Base-by-base conservation (phyloP, 805 yeast species). In the Nakazawaea laoshanensis region DNA sequence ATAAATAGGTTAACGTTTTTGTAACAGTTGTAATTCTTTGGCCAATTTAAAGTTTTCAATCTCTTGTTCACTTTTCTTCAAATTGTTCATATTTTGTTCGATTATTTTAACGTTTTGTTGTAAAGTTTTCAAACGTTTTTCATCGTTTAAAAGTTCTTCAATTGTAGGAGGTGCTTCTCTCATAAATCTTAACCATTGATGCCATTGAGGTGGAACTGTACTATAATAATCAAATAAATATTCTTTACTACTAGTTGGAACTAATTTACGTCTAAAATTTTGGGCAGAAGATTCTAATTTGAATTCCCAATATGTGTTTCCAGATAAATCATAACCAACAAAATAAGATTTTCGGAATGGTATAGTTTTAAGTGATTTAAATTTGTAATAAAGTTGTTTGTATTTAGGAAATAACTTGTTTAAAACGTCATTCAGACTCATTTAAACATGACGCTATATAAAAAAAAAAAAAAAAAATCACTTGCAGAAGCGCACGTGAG, bases 261-360 rank as follows among this genome's bases (percentile, higher is more conserved):
- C 75, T 35, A 77, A 65, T 34, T 79, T 72, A 28, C 94, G 54
- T 30, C 94, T 58, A 38, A 77, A 62, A 37, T 77, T 53, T 17
- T 53, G 58, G 43, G 73, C 62, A 33, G 50, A 48, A 44, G 67
- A 65, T 39, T 72, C 75, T 17, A 70, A 59, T 32, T 65, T 63
- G 53, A 79, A 76, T 50, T 84, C 95, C 94, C 94, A 84, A 57
- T 78, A 84, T 2, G 89, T 75, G 51, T 84, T 84, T 3, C 92
- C 94, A 24, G 74, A 75, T n/a, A 85, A 61, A 48, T 84, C 94
- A 48, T 81, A 83, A 2, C 70, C 70, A 7, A 77, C 63, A 44
- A 83, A 82, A 59, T 76, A 83, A 49, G 64, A 67, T 35, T 65
- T 66, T 25, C 94, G 65, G 51, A 82, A 75, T 0, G 94, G 94